Conservation (phyloP, 116 monocot genomes). For the Posidonia oceanica region DNA sequence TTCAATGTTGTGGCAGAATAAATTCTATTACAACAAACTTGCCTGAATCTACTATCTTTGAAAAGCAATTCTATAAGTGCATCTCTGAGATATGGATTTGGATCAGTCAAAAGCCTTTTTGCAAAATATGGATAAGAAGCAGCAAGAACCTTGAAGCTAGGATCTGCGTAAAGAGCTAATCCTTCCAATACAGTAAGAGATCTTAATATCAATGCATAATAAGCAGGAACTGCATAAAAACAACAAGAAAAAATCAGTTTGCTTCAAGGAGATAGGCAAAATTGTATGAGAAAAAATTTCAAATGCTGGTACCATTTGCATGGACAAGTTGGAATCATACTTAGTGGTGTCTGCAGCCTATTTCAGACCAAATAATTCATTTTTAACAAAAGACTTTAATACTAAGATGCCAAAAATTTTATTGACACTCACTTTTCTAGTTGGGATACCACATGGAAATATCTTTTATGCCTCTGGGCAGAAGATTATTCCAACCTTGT, state of each 20-base stretch:
- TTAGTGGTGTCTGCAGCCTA: too few species aligned
- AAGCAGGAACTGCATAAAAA: constrained; percentile 71
- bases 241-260: constrained; percentile 1
- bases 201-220: constrained; percentile 96
- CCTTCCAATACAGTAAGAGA: constrained; percentile 99
- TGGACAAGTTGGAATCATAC: too few species aligned
- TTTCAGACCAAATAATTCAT: too few species aligned
- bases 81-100: constrained; percentile 98
- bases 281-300: too few species aligned
- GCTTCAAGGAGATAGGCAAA: not conserved
- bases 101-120: constrained; percentile 97
- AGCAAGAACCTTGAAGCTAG: constrained; percentile 95
- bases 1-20: not conserved
- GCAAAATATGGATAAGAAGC: constrained; percentile 99
- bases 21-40: constrained; percentile 14
- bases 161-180: constrained; percentile 92
- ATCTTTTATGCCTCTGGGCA: too few species aligned
- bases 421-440: too few species aligned
- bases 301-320: too few species aligned
- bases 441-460: too few species aligned
- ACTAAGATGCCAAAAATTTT: too few species aligned
- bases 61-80: constrained; percentile 92
- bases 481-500: too few species aligned
- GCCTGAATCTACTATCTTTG: constrained; percentile 99
- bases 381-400: too few species aligned